Evolutionary conservation across 1,139 yeast genomes (phyloP).

Genomic region (Geotrichum fermentans): DNA sequence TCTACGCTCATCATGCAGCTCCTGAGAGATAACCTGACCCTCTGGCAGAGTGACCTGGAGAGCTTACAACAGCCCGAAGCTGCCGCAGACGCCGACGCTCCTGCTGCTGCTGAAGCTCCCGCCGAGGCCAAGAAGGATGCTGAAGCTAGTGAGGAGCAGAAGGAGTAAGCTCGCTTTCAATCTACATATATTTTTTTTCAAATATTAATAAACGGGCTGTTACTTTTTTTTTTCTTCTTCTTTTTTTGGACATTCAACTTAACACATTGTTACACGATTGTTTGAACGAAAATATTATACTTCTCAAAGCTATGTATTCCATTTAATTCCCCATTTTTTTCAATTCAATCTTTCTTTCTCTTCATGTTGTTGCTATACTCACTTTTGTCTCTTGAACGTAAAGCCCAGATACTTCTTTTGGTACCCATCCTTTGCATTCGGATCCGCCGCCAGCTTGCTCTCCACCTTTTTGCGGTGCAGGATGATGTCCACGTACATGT

Average conservation of each 20-base stretch:
- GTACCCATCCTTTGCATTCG: conserved; percentile 10
- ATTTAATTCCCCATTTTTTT: too few species aligned
- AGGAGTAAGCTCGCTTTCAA: conserved; percentile 5
- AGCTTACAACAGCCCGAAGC: background rate
- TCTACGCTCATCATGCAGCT: conserved; percentile 98
- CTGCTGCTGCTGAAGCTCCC: conserved; percentile 18
- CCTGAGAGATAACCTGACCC: conserved; percentile 95
- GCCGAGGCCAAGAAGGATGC: conserved; percentile 26
- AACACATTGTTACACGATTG: background rate
- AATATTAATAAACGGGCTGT: background rate
- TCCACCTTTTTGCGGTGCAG: conserved; percentile 18
- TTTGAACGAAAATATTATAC: background rate
- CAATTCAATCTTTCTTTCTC: background rate
- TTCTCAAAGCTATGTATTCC: too few species aligned
- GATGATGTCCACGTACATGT: conserved; percentile 20
- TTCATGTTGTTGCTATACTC: background rate
- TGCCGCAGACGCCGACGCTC: conserved; percentile 13
- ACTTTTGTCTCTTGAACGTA: conserved; percentile 16
- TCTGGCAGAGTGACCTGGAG: conserved; percentile 73
- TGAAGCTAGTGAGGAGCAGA: conserved; percentile 20
- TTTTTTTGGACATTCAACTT: background rate
- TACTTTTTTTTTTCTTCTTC: background rate
- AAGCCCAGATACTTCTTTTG: conserved; percentile 18
- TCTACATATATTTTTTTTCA: background rate
- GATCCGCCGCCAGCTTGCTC: conserved; percentile 12